Percentiles rank a stretch among this genome's conserved stretches.
Conservation (phyloP, 1,284 basidiomycete genomes). For the Pseudozyma thailandica region DNA sequence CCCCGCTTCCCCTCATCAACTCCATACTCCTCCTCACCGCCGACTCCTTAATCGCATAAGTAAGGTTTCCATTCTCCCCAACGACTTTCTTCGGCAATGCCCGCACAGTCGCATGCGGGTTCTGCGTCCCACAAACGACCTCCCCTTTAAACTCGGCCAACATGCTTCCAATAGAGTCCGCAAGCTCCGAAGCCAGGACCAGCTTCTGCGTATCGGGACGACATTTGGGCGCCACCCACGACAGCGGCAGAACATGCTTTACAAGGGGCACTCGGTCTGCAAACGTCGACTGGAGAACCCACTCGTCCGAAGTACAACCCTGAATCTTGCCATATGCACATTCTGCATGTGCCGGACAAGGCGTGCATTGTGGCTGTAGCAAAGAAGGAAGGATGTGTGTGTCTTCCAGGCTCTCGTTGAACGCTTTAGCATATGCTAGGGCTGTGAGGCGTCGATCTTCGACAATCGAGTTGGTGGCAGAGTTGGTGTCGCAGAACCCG, state of each 20-base stretch:
- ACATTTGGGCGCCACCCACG: conserved; percentile 40
- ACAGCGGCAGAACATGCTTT: conserved; percentile 40
- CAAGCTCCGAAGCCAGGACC: conserved; percentile 58
- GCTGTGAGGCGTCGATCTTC: conserved; percentile 30
- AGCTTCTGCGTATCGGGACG: conserved; percentile 64
- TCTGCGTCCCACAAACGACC: conserved; percentile 53
- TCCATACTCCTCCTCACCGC: conserved; percentile 46
- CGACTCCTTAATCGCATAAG: conserved; percentile 27
- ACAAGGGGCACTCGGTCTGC: conserved; percentile 50
- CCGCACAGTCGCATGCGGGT: conserved; percentile 35
- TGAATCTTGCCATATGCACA: conserved; percentile 48
- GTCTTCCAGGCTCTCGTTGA: conserved; percentile 40
- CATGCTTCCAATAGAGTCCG: conserved; percentile 43
- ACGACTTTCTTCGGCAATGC: conserved; percentile 22
- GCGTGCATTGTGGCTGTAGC: conserved; percentile 53
- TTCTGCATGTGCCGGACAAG: conserved; percentile 56
- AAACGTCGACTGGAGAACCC: conserved; percentile 47
- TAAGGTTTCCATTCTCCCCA: conserved; percentile 27
- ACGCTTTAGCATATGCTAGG: conserved; percentile 27
- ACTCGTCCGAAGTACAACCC: conserved; percentile 55
- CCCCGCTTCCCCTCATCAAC: conserved; percentile 17
- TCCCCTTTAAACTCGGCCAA: conserved; percentile 59
- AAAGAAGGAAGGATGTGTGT: conserved; percentile 27
- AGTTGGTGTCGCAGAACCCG: conserved; percentile 59
- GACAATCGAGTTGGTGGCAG: conserved; percentile 41